Evolutionary conservation across 495 filamentous ascomycete species (phyloP), one percentile per base, ranked within the genome.

Genomic region (Penicillium daleae): DNA sequence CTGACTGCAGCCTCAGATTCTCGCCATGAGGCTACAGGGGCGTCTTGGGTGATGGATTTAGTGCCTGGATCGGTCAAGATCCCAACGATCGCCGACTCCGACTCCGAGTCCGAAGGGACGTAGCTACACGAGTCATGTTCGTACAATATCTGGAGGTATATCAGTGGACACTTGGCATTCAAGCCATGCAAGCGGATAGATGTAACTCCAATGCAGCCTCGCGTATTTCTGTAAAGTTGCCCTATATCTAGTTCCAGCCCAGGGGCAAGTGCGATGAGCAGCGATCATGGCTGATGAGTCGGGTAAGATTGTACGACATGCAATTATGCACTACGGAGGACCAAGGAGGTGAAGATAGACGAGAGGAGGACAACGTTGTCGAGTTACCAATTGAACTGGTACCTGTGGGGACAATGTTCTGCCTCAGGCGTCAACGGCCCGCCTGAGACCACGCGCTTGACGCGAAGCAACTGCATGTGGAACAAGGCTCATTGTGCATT

Each of bases 81-180:
- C n/a, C 46, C 31, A 57, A 56, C 21, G 12, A 57, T 19, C 17
- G 26, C 61, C 55, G 59, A 64, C 40, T 51, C 69, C 69, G 69
- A 71, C 44, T 69, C 69, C 64, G 69, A 71, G 12, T 67, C 66
- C 66, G 66, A 65, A 59, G 15, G 9, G 12, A 27, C 24, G 26
- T 51, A 4, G 8, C 29, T 27, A n/a, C 27, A 3, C 17, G 21
- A 51, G 19, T 33, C 35, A 21, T 22, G n/a, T 13, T 13, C 27
- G 15, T 35, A 17, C 19, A 10, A 12, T 21, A 54, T 54, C 24
- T 19, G 10, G 7, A 6, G 5, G 29, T 32, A 9, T 54, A 31
- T 54, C 24, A 53, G 50, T 53, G 50, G 50, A 9, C n/a, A 19
- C n/a, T 54, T 24, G 2, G 24, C 3, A 54, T 54, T 33, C n/a